Evolutionary conservation across 2,329 filamentous ascomycete genomes (phyloP).

Genomic region (Penicillium sp.): DNA sequence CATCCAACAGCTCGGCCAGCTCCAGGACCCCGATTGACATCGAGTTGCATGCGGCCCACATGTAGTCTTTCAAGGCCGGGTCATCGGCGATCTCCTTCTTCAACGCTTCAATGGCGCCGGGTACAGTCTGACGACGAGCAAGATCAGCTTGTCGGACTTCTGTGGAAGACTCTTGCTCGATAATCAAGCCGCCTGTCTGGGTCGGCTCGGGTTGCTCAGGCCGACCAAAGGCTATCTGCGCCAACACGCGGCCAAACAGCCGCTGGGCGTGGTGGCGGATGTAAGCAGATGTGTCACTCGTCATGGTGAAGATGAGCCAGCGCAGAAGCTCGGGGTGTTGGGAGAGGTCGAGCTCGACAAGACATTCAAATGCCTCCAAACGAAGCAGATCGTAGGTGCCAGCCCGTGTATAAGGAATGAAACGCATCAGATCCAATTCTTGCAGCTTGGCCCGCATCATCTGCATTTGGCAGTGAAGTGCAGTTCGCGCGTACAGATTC

Average conservation of each 20-base stretch:
- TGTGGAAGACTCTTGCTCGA: slow-evolving; percentile 52
- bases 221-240: slow-evolving; percentile 56
- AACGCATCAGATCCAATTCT: slow-evolving; percentile 51
- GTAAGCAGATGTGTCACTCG: slow-evolving; percentile 54
- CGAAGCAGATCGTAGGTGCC: slow-evolving; percentile 58
- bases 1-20: slow-evolving; percentile 52
- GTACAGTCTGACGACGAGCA: slow-evolving; percentile 52
- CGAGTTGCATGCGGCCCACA: slow-evolving; percentile 55
- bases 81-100: slow-evolving; percentile 50
- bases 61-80: slow-evolving; percentile 46
- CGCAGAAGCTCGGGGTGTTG: slow-evolving; percentile 49
- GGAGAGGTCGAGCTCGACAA: slow-evolving; percentile 53
- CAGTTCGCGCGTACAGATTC: slow-evolving; percentile 58
- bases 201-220: slow-evolving; percentile 29
- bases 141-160: slow-evolving; percentile 51
- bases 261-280: slow-evolving; percentile 51
- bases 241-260: slow-evolving; percentile 53
- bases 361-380: slow-evolving; percentile 54
- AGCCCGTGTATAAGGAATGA: slow-evolving; percentile 56
- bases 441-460: slow-evolving; percentile 52
- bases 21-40: slow-evolving; percentile 49
- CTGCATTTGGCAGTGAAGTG: slow-evolving; percentile 55
- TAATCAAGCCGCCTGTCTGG: slow-evolving; percentile 46
- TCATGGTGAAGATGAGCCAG: slow-evolving; percentile 55
- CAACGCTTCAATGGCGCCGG: slow-evolving; percentile 54